Evolutionary conservation across 2,329 filamentous ascomycete genomes (phyloP), one percentile per base, ranked within the genome.

Genomic region (Nakataea oryzae): DNA sequence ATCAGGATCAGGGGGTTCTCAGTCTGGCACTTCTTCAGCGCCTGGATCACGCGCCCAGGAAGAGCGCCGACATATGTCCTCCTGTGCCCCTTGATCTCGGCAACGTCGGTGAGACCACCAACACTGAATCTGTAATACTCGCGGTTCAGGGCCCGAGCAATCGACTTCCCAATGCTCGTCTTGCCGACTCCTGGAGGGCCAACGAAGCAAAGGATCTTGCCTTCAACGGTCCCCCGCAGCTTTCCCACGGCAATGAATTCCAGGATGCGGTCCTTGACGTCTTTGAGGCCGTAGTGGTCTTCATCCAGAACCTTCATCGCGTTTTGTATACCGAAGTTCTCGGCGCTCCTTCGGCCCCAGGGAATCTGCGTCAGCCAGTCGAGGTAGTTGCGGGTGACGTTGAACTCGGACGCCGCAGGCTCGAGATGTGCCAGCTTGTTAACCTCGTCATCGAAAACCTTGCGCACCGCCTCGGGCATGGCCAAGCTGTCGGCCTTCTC

Each of bases 61-160:
- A 99, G 79, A 29, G 95, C 95, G 65, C 96, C 95, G 61, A 99
- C 95, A 69, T 99, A 99, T 3, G 95, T 99, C 69, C 95, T 85
- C 69, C 95, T 85, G 74, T 99, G 95, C 60, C 95, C 95, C 79
- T 99, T 99, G 81, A 99, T 97, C 74, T 99, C 95, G 24, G 95
- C 95, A 66, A 99, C 96, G 75, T 99, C 95, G 4, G 93, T 96
- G 67, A 99, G 82, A 68, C 95, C 95, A 72, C 95, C 95, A 11
- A 99, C 95, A 71, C 93, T 97, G 81, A 99, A 99, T 68, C 95
- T 86, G 79, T 99, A 99, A 79, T 99, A 99, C 72, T 99, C 88
- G 63, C 96, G 84, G 76, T 97, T 97, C 63, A 99, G 79, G 30
- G 95, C 96, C 62, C 93, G 86, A 21, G 95, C 95, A 69, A 99